Base-by-base conservation (phyloP, 257 asterid species). In the Nemophila menziesii region DNA sequence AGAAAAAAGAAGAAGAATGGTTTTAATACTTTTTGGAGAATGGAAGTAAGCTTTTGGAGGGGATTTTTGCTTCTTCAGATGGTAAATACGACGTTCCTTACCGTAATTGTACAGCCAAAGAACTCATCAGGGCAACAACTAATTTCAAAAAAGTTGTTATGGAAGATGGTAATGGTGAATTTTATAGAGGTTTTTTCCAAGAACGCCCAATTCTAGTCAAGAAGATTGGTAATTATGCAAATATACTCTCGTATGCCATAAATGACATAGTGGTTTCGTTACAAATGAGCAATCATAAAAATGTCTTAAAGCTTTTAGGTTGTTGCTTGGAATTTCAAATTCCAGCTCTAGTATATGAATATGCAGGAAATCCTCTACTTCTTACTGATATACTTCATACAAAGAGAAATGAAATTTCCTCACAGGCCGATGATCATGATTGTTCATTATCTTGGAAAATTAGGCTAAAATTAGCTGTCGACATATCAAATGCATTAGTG, bases 141-240 rank as follows among this genome's bases (percentile, higher is more conserved):
- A 18, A 19, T 46, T 27, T 46, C 22, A 5, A 10, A 16, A 16
- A 20, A 1, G 2, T 11, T 17, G 7, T 18, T 11, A 9, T 29
- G 36, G 20, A 23, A 8, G 52, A 47, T n/a, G 16, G 8, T 18
- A 47, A 4, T 15, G 41, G 52, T n/a, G 5, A 8, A 8, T 16
- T 26, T 18, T 16, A 9, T 16, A 16, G 11, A 3, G 41, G 41
- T 13, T 18, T 6, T 20, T 19, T 29, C 16, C 24, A 33, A 34
- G 13, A 47, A 12, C 41, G 41, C 10, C 22, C 17, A 27, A 46
- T 46, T 27, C 24, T 46, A 12, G 41, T 27, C 37, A 33, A 46
- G 27, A 45, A 2, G 38, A 22, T n/a, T 11, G 4, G 20, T 23
- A 5, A 19, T 16, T 2, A 16, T 22, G 26, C 2, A 12, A 5